phyloP scores from a whole-genome alignment of 441 rosid genomes.

The Iberis amara region DNA sequence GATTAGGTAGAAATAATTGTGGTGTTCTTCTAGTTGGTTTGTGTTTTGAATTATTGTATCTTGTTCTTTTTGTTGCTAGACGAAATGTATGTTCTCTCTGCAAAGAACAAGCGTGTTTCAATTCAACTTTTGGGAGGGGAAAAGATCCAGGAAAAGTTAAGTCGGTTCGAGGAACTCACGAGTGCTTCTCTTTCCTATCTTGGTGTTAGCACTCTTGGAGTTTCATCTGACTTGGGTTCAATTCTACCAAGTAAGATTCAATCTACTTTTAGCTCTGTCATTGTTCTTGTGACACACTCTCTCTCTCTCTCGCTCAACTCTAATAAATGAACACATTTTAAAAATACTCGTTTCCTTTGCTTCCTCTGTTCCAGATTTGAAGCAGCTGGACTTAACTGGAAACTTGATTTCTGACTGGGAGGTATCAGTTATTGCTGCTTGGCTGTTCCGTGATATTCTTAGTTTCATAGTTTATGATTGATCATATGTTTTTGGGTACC shows the following conservation, averaged over 20 bases:
- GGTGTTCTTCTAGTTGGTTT: neutral
- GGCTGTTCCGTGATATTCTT: conserved; percentile 5
- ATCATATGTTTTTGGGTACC: conserved; percentile 26
- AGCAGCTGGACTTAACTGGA: conserved; percentile 85
- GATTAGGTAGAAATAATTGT: neutral
- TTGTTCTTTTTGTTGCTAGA: conserved; percentile 38
- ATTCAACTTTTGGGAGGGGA: conserved; percentile 75
- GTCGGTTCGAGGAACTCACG: conserved; percentile 65
- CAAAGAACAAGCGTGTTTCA: conserved; percentile 67
- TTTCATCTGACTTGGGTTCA: conserved; percentile 38
- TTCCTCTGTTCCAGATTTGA: conserved; percentile 49
- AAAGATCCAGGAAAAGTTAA: conserved; percentile 69
- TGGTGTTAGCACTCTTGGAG: conserved; percentile 69
- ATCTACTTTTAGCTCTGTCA: neutral
- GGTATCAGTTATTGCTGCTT: conserved; percentile 36
- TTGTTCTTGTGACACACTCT: neutral
- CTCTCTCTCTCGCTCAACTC: neutral
- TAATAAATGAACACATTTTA: neutral
- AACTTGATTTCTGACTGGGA: conserved; percentile 84
- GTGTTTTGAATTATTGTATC: neutral
- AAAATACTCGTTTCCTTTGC: conserved; percentile 10
- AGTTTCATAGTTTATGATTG: conserved; percentile 4
- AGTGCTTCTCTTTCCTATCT: conserved; percentile 62
- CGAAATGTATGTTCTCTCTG: conserved; percentile 89
- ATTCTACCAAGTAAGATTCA: conserved; percentile 55